phyloP scores from a whole-genome alignment of 805 yeast genomes.

The Candida tammaniensis region DNA sequence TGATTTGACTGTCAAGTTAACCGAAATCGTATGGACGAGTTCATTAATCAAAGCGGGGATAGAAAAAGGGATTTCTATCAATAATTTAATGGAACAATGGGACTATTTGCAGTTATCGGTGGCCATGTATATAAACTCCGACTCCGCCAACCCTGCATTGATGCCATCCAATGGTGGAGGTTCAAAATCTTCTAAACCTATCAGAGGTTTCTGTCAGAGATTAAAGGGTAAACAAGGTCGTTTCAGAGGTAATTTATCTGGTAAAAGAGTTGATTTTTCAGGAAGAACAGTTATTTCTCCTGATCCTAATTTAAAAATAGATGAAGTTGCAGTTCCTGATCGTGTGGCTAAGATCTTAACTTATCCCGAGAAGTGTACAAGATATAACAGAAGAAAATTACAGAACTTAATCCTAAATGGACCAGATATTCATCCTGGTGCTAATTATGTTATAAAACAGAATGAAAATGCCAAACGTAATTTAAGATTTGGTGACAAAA shows the following conservation, averaged over 20 bases:
- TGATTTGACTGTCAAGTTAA: slow-evolving; percentile 90
- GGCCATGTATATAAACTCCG: slow-evolving; percentile 97
- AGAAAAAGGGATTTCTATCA: slow-evolving; percentile 90
- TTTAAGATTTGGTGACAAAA: slow-evolving; percentile 82
- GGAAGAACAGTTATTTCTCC: slow-evolving; percentile 99
- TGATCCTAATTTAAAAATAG: slow-evolving; percentile 91
- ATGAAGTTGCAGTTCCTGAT: slow-evolving; percentile 98
- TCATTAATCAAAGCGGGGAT: slow-evolving; percentile 91
- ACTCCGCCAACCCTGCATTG: slow-evolving; percentile 79
- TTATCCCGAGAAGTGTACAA: slow-evolving; percentile 90
- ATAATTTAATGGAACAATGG: slow-evolving; percentile 98
- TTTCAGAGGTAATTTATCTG: slow-evolving; percentile 95
- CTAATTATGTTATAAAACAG: slow-evolving; percentile 82
- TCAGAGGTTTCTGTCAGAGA: slow-evolving; percentile 95
- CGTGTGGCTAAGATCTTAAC: slow-evolving; percentile 94
- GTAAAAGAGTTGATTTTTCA: slow-evolving; percentile 97
- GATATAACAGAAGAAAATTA: slow-evolving; percentile 78
- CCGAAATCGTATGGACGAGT: slow-evolving; percentile 97
- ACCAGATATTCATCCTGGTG: slow-evolving; percentile 92
- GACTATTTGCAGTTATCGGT: slow-evolving; percentile 92
- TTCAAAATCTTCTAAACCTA: slow-evolving; percentile 64
- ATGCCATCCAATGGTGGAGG: slow-evolving; percentile 62
- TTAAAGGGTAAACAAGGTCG: slow-evolving; percentile 98
- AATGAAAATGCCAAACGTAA: slow-evolving; percentile 86
- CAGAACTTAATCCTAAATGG: slow-evolving; percentile 77